Base-by-base conservation (phyloP, 495 filamentous ascomycete genomes). In the Cladorrhinum samala region DNA sequence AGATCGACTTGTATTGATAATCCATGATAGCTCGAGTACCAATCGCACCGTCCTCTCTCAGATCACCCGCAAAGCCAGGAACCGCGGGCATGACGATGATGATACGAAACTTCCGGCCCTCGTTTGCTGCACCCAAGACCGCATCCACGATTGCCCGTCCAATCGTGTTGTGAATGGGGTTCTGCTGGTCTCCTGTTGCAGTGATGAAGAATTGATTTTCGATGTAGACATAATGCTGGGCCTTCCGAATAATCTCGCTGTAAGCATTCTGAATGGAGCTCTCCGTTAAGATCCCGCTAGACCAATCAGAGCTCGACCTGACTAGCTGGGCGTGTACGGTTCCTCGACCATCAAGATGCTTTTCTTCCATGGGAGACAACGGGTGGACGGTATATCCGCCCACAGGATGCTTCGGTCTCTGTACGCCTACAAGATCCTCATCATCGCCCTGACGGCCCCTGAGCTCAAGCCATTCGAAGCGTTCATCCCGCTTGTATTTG, bases 121-220 rank as follows among this genome's bases (percentile, higher is more conserved):
- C 92, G 61, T 89, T 89, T 0, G 78, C 83, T 7, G 93, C 92
- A 43, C 79, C 75, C 7, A 95, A 80, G 27, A 87, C 86, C 1
- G 93, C 93, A 47, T 96, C 89, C 11, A 96, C 93, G 43, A 98
- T 95, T 8, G 93, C 82, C 11, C 74, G 74, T 6, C 93, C 93
- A 52, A 96, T 86, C 13, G 80, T 84, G 67, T 98, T 98, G 63
- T 89, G 83, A 43, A 96, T 82, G 1, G 91, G 92, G 0, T 71
- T 68, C 68, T 96, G 91, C 33, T 95, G 65, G 21, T 92, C 86
- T 11, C 92, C 90, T 1, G 92, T 97, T 8, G 92, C 90, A 9
- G 91, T 95, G 62, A 95, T 93, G 77, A 97, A 96, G 75, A 96
- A 96, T 58, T 97, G 92, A 59, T 97, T 97, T 68, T 96, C 91